A percentile compares a stretch with the other conserved stretches of the same genome.
Evolutionary conservation across 176 grass and related monocot genomes (phyloP).

Genomic region (Oryza officinalis): DNA sequence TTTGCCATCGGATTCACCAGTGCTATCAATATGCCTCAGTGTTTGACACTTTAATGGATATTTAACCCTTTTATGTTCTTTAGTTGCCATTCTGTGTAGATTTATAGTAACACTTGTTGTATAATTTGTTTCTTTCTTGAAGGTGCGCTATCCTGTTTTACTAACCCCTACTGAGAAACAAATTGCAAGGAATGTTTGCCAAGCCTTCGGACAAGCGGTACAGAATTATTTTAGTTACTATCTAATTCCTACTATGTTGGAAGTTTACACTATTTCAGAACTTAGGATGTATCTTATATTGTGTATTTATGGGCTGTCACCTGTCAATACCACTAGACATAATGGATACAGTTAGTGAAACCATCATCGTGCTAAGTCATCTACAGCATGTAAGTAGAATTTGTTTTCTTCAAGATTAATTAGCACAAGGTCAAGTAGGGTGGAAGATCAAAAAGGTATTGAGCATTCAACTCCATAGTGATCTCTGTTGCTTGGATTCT

Average conservation of each 20-base stretch:
- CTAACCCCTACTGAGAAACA: slow-evolving; percentile 91
- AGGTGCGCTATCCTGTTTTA: slow-evolving; percentile 96
- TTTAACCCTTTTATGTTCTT: slow-evolving; percentile 6
- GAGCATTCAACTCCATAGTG: not conserved
- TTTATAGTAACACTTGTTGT: not conserved
- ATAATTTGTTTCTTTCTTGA: slow-evolving; percentile 42
- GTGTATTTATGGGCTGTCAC: not conserved
- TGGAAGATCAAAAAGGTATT: not conserved
- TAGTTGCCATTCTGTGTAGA: slow-evolving; percentile 12
- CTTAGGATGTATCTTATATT: not conserved
- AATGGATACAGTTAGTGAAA: slow-evolving; percentile 19
- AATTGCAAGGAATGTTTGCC: slow-evolving; percentile 85
- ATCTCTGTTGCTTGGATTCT: not conserved
- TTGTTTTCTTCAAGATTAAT: slow-evolving; percentile 7
- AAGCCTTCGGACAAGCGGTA: slow-evolving; percentile 94
- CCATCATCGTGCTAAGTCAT: not conserved
- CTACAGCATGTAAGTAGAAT: slow-evolving; percentile 1
- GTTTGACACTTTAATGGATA: slow-evolving; percentile 10
- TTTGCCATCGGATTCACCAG: not conserved
- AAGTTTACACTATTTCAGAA: slow-evolving; percentile 6
- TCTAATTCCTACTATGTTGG: not conserved
- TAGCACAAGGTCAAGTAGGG: not conserved
- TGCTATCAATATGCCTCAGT: slow-evolving; percentile 11
- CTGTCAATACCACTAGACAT: not conserved
- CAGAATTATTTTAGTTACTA: not conserved